A percentile compares a stretch with the other conserved stretches of the same genome.
Evolutionary conservation across 805 yeast genomes (phyloP).

Genomic region (Kazachstania kunashirensis): DNA sequence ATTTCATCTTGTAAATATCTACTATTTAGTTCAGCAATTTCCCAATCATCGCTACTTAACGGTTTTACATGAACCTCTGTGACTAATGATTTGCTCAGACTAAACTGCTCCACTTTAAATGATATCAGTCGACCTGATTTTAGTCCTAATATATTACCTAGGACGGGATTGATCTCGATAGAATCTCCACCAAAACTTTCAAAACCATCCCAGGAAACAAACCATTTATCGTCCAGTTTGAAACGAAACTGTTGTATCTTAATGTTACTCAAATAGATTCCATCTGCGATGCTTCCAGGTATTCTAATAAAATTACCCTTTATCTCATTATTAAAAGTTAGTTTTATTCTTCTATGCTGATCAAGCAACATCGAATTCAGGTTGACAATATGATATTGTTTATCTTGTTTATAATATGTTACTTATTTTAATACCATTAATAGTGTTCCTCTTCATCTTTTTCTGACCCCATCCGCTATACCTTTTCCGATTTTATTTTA

Average conservation of each 20-base stretch:
- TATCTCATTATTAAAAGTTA: constrained; percentile 11
- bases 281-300: constrained; percentile 11
- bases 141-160: constrained; percentile 9
- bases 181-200: constrained; percentile 8
- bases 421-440: no score
- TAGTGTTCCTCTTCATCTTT: no score
- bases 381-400: not conserved
- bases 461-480: no score
- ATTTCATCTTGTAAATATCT: constrained; percentile 62
- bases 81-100: constrained; percentile 25
- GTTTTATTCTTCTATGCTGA: not conserved
- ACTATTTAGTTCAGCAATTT: constrained; percentile 75
- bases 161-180: constrained; percentile 21
- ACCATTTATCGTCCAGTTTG: constrained; percentile 3
- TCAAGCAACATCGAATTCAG: not conserved
- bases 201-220: constrained; percentile 11
- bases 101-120: constrained; percentile 10
- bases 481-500: no score
- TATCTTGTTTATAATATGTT: not conserved
- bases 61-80: constrained; percentile 71
- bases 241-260: constrained; percentile 8
- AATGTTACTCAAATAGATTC: constrained; percentile 3
- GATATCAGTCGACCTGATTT: constrained; percentile 4
- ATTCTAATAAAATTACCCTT: constrained; percentile 24
- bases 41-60: constrained; percentile 75